phyloP scores from a whole-genome alignment of 306 rosid species.

The Vigna mungo region DNA sequence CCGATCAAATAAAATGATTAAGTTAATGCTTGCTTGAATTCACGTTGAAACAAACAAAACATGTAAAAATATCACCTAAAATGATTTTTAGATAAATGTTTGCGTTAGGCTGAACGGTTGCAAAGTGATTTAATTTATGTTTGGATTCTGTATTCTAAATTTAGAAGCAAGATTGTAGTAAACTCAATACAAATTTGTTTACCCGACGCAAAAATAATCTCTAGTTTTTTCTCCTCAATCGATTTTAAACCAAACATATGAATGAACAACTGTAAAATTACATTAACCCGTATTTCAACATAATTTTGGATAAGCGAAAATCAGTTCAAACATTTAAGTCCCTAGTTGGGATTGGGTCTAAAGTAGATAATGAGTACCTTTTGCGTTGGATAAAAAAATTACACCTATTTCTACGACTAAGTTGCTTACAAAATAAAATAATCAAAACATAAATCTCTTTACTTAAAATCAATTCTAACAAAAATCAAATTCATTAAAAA shows the following conservation, averaged over 20 bases:
- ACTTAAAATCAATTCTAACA: background rate
- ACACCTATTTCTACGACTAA: background rate
- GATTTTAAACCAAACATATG: background rate
- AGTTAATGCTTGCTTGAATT: background rate
- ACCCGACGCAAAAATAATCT: background rate
- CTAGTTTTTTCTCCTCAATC: background rate
- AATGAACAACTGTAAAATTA: background rate
- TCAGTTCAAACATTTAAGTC: background rate
- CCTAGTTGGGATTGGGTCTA: background rate
- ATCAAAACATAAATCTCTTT: background rate
- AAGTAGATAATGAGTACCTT: background rate
- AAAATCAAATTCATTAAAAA: background rate
- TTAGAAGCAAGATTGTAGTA: background rate
- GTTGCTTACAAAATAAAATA: background rate
- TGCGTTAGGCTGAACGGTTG: background rate
- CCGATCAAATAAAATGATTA: slow-evolving; percentile 1
- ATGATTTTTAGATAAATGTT: background rate
- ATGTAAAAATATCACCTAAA: background rate
- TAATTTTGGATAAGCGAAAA: background rate
- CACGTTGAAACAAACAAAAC: background rate
- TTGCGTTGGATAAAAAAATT: background rate
- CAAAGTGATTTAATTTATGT: background rate
- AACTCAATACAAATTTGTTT: background rate
- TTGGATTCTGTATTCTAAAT: background rate
- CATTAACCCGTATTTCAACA: background rate